A percentile compares a stretch with the other conserved stretches of the same genome.
Conservation (phyloP, 148 eudicot species). For the Selenicereus undatus region DNA sequence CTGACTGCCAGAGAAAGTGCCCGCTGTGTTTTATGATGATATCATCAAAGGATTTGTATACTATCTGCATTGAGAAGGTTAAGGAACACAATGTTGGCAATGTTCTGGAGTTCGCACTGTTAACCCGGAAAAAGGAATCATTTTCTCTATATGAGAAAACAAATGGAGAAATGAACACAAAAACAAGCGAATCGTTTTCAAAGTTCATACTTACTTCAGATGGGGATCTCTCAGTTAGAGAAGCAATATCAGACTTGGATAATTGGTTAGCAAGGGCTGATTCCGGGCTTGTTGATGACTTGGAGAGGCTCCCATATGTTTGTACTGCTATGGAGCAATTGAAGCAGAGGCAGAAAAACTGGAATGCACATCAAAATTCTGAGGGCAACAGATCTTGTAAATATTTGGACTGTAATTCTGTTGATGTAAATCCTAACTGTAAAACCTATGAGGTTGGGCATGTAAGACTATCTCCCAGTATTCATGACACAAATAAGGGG, state of each 20-base stretch:
- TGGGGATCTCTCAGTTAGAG: conserved; percentile 80
- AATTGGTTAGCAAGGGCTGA: conserved; percentile 91
- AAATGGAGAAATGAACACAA: conserved; percentile 31
- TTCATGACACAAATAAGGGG: conserved; percentile 26
- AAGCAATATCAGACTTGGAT: conserved; percentile 78
- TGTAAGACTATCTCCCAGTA: conserved; percentile 22
- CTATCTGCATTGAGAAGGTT: conserved; percentile 72
- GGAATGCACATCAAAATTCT: conserved; percentile 50
- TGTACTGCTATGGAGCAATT: conserved; percentile 86
- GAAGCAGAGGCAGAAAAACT: conserved; percentile 69
- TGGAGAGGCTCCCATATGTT: conserved; percentile 93
- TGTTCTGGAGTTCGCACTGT: conserved; percentile 58
- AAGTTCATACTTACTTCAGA: conserved; percentile 83
- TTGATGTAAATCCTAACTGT: conserved; percentile 14
- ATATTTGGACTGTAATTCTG: conserved; percentile 24
- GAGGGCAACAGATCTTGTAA: conserved; percentile 22
- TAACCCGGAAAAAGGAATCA: conserved; percentile 73
- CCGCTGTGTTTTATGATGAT: conserved; percentile 88
- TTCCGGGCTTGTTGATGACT: conserved; percentile 89
- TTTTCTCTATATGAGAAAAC: conserved; percentile 50
- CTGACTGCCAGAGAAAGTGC: conserved; percentile 77
- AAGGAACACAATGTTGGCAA: conserved; percentile 57
- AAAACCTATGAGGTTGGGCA: conserved; percentile 20
- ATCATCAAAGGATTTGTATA: conserved; percentile 80
- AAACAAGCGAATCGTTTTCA: conserved; percentile 55